phyloP scores from a whole-genome alignment of 2,329 filamentous ascomycete genomes.

The Emericellopsis cladophorae region DNA sequence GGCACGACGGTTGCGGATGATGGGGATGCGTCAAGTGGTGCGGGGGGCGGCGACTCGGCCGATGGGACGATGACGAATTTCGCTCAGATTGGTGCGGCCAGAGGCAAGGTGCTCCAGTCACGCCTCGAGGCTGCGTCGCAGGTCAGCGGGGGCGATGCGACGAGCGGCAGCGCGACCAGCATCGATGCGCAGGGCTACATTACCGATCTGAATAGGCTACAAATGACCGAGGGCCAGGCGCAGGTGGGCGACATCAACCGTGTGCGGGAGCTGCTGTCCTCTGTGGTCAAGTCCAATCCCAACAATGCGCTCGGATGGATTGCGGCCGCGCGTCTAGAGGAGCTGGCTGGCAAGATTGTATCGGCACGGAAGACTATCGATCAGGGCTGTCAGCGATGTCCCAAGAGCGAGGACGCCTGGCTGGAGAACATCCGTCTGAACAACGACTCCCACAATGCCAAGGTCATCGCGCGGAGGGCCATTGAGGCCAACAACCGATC shows the following conservation, averaged over 20 bases:
- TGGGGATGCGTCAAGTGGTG: constrained; percentile 29
- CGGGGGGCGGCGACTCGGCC: constrained; percentile 26
- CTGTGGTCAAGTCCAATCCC: constrained; percentile 93
- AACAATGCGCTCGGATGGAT: constrained; percentile 95
- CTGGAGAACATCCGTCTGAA: constrained; percentile 90
- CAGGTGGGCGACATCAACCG: constrained; percentile 92
- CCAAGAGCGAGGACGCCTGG: constrained; percentile 92
- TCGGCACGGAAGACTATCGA: constrained; percentile 81
- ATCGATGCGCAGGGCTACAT: constrained; percentile 95
- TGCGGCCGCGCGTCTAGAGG: constrained; percentile 82
- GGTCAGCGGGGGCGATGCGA: constrained; percentile 49
- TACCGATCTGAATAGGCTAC: constrained; percentile 75
- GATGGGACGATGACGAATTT: constrained; percentile 98
- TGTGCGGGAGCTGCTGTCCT: constrained; percentile 83
- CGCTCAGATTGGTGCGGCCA: constrained; percentile 88
- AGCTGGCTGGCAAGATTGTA: constrained; percentile 82
- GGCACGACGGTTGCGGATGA: constrained; percentile 84
- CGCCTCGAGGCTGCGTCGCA: constrained; percentile 80
- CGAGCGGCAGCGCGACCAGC: constrained; percentile 70
- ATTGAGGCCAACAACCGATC: constrained; percentile 86
- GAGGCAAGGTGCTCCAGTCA: constrained; percentile 93
- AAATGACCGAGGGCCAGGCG: constrained; percentile 65
- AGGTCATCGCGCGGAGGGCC: constrained; percentile 86
- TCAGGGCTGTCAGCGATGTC: constrained; percentile 79
- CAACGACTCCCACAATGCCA: constrained; percentile 74